Percentiles rank a stretch among this genome's conserved stretches.
These are phyloP conservation scores for Globisporangium apiculatum DNA, from an alignment of 352 stramenopile genomes.

Conservation along the genomic window DNA sequence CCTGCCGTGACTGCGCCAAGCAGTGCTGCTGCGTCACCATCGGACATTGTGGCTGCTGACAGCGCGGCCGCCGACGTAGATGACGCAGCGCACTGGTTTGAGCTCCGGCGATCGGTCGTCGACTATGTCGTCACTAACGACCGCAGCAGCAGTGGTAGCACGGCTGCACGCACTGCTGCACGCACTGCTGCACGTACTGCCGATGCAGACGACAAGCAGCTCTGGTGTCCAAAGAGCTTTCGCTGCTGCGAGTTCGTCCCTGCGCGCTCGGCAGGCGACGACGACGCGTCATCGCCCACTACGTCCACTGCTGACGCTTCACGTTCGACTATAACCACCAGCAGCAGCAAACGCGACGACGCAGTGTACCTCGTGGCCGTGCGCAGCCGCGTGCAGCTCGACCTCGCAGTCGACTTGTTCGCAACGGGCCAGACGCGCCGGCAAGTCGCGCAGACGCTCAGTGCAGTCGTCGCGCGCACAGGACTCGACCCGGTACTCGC, in stretches of 20 bases:
- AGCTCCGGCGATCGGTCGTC: slow-evolving; percentile 11
- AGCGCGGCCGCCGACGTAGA: background rate
- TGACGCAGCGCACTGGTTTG: background rate
- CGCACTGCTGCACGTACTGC: too few species aligned
- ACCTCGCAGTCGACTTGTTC: slow-evolving; percentile 19
- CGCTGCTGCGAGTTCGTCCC: slow-evolving; percentile 4
- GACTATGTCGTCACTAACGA: slow-evolving; percentile 1
- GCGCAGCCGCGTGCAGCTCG: slow-evolving; percentile 14
- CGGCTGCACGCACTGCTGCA: too few species aligned
- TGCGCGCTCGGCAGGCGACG: background rate
- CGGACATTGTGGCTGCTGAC: too few species aligned
- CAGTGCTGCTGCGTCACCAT: background rate
- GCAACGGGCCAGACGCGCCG: slow-evolving; percentile 11
- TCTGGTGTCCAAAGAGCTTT: slow-evolving; percentile 7
- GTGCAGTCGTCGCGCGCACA: slow-evolving; percentile 14
- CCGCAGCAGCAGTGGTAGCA: background rate
- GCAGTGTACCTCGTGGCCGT: slow-evolving; percentile 16
- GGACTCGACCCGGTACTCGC: slow-evolving; percentile 12
- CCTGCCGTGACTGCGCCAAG: too few species aligned
- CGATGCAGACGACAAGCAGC: background rate
- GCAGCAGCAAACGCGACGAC: too few species aligned
- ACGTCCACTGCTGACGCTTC: too few species aligned
- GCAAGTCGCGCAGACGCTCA: slow-evolving; percentile 16
- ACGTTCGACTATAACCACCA: background rate
- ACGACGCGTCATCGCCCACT: too few species aligned